Evolutionary conservation across 441 rosid species (phyloP), one percentile per base, ranked within the genome.

Genomic region (Corymbia calophylla): DNA sequence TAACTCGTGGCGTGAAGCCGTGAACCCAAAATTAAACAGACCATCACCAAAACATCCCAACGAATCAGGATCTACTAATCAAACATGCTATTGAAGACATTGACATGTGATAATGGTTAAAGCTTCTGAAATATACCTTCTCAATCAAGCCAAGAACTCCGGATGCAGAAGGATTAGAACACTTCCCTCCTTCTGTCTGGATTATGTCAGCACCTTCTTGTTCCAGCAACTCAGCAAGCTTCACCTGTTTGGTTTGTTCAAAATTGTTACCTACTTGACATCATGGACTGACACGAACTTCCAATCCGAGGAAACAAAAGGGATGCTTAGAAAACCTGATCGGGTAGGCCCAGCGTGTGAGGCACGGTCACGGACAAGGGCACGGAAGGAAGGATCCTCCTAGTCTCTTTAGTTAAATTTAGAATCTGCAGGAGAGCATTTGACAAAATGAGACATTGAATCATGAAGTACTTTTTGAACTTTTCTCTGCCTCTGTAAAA

Each of bases 101-200:
- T 44, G 87, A 32, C 47, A 15, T 10, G n/a, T 29, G 58, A 53
- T 27, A 44, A 47, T 8, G 8, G 53, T 53, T 60, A 47, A n/a
- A 17, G 8, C 49, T 21, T 47, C 31, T 60, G 39, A 39, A 35
- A 55, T 35, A 88, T 92, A 94, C 97, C 95, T 94, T 94, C 93
- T 95, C 97, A 81, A 95, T 93, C 93, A 95, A 92, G 48, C 97
- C 97, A 2, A 94, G 93, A 87, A 94, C 92, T 31, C 97, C 97
- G 9, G 95, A 89, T 88, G 90, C 89, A 51, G 95, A 92, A 88
- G 97, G 97, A 90, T 90, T 92, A 70, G 95, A 94, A 87, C 93
- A 93, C 88, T 95, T 95, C 86, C 96, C 97, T 86, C 97, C 96
- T 92, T 95, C 97, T 2, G 96, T 95, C 91, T 95, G 97, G 89